Conservation (phyloP, 2,329 filamentous ascomycete genomes). For the Talaromyces pinophilus region DNA sequence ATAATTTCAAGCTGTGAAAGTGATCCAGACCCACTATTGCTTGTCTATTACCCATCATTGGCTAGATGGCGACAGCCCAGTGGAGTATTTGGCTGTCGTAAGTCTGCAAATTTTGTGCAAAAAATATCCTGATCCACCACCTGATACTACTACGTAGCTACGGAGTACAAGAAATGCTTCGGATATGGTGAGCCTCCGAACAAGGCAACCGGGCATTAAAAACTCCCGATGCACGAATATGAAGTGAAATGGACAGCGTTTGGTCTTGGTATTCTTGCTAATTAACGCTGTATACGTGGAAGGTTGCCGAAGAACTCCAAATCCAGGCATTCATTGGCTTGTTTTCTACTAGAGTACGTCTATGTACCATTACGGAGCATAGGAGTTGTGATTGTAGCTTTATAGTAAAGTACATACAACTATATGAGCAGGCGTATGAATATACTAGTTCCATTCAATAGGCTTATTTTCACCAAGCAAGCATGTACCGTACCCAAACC, state of each 20-base stretch:
- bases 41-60: too few species aligned
- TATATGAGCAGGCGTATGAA: neutral
- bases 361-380: neutral
- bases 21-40: neutral
- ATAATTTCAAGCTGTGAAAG: neutral
- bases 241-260: neutral
- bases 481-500: neutral
- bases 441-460: neutral
- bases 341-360: neutral
- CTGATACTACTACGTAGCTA: too few species aligned
- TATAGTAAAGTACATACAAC: neutral
- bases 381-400: neutral
- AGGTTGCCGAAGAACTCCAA: neutral
- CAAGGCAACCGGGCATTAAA: neutral
- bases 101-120: neutral
- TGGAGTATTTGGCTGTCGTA: neutral
- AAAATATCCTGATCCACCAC: neutral
- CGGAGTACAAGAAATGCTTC: neutral
- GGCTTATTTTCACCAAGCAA: neutral
- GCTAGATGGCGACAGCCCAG: neutral
- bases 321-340: neutral
- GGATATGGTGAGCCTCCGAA: neutral
- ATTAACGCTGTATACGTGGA: neutral
- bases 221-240: neutral
- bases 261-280: neutral